phyloP scores from a whole-genome alignment of 2,329 filamentous ascomycete genomes.

The Didymella pinodella region DNA sequence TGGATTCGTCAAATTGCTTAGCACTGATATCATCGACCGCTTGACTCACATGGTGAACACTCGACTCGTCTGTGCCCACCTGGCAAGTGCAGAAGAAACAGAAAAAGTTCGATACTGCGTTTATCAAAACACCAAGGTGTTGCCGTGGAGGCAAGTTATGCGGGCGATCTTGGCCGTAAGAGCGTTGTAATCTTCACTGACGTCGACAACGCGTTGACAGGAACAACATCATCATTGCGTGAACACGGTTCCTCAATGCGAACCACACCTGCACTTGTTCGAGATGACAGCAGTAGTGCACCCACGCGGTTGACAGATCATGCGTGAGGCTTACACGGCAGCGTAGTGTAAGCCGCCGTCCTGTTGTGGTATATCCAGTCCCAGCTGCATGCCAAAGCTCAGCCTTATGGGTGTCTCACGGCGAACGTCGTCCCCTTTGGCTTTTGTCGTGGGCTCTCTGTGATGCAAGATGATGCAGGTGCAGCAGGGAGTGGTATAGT shows the following conservation, averaged over 20 bases:
- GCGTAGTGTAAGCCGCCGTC: slow-evolving; percentile 1
- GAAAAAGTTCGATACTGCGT: slow-evolving; percentile 1
- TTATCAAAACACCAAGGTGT: slow-evolving; percentile 6
- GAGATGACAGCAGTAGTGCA: neutral
- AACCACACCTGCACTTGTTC: neutral
- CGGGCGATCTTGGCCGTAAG: slow-evolving; percentile 22
- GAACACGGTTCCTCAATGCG: neutral
- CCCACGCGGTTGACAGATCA: neutral
- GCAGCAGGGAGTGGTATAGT: neutral
- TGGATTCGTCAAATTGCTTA: neutral
- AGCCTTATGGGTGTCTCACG: slow-evolving; percentile 2
- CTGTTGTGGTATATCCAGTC: slow-evolving; percentile 5
- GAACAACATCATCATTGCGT: neutral
- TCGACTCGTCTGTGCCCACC: neutral
- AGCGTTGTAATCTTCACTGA: slow-evolving; percentile 2
- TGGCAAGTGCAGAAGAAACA: neutral
- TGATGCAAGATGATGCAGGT: neutral
- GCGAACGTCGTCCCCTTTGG: neutral
- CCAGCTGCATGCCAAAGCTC: slow-evolving; percentile 8
- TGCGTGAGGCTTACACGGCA: slow-evolving; percentile 14
- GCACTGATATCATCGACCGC: slow-evolving; percentile 1
- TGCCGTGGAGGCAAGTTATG: slow-evolving; percentile 12
- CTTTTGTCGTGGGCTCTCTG: neutral
- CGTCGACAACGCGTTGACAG: neutral
- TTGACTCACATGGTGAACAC: slow-evolving; percentile 1